These are phyloP conservation scores for Pelargonium nanum DNA, from an alignment of 345 rosid genomes.

Conservation along the genomic window DNA sequence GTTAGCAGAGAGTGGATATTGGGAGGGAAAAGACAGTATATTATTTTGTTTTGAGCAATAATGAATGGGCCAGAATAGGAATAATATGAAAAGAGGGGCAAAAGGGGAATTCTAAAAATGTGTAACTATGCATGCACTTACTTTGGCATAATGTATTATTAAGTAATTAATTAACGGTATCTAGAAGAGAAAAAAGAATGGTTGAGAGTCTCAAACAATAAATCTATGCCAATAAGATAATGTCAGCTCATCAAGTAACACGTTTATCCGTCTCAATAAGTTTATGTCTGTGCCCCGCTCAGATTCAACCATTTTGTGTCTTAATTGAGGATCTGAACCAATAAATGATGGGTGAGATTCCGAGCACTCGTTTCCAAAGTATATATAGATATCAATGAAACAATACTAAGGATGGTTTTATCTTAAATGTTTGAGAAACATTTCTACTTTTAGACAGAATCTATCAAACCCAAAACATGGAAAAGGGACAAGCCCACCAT, in stretches of 20 bases:
- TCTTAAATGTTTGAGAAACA: slow-evolving; percentile 11
- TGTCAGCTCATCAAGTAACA: no score
- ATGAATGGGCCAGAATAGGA: not conserved
- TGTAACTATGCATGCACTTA: slow-evolving; percentile 33
- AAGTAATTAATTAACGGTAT: slow-evolving; percentile 12
- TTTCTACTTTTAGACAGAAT: slow-evolving; percentile 29
- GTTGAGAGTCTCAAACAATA: no score
- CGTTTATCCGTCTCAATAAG: no score
- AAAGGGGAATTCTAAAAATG: slow-evolving; percentile 14
- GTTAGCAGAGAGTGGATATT: slow-evolving; percentile 16
- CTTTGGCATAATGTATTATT: slow-evolving; percentile 5
- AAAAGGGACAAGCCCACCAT: not conserved
- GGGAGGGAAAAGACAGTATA: slow-evolving; percentile 24
- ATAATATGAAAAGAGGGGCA: not conserved
- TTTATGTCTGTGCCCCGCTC: no score
- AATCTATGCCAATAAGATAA: no score
- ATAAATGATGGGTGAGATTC: no score
- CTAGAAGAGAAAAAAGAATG: not conserved
- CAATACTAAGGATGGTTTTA: slow-evolving; percentile 14
- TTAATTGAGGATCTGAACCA: no score
- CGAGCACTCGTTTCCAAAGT: no score
- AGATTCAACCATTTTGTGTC: no score
- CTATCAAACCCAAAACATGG: slow-evolving; percentile 9
- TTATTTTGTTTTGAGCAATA: slow-evolving; percentile 13
- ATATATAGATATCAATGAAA: slow-evolving; percentile 3